Evolutionary conservation across 345 rosid genomes (phyloP).

Genomic region (Ceriops tagal): DNA sequence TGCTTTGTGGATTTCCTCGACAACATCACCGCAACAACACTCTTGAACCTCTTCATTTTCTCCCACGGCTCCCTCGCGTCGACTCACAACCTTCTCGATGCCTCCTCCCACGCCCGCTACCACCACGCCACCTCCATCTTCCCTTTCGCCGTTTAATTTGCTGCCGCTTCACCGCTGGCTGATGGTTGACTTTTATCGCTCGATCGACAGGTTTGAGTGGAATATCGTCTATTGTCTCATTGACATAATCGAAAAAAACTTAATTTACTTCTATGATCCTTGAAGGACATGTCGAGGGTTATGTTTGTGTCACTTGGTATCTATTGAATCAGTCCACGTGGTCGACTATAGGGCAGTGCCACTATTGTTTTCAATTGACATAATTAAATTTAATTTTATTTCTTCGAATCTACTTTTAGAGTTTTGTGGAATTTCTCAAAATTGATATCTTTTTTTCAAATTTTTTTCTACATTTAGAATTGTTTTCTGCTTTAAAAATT

Average conservation of each 20-base stretch:
- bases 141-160: constrained; percentile 59
- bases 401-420: no score
- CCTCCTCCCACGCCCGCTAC: constrained; percentile 69
- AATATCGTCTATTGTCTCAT: constrained; percentile 70
- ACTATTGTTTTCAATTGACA: constrained; percentile 49
- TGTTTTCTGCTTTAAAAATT: no score
- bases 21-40: constrained; percentile 64
- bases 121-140: constrained; percentile 54
- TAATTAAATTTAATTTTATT: no score
- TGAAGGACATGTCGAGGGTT: constrained; percentile 76
- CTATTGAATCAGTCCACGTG: constrained; percentile 58
- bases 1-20: constrained; percentile 73
- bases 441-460: no score
- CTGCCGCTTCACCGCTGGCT: constrained; percentile 72
- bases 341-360: constrained; percentile 59
- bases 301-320: constrained; percentile 59
- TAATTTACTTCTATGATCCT: constrained; percentile 56
- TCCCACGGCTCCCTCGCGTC: constrained; percentile 65
- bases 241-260: constrained; percentile 42
- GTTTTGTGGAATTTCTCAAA: no score
- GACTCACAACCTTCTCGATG: constrained; percentile 77
- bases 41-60: constrained; percentile 70
- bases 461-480: no score
- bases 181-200: constrained; percentile 62
- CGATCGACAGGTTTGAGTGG: constrained; percentile 71